phyloP scores from a whole-genome alignment of 2,329 filamentous ascomycete genomes.

The Scedosporium boydii region DNA sequence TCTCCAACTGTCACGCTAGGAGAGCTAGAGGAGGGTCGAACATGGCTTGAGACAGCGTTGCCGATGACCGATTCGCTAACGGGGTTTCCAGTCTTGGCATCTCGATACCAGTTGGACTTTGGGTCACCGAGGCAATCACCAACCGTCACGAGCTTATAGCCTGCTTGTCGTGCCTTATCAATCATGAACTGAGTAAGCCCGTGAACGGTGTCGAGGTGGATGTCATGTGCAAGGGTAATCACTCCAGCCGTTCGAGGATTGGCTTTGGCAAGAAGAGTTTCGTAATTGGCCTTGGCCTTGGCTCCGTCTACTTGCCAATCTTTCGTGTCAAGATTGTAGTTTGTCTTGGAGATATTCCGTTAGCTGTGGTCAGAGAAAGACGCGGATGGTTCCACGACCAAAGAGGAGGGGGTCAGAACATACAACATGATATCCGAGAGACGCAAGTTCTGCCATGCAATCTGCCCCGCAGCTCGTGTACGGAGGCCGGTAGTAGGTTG shows the following conservation, averaged over 20 bases:
- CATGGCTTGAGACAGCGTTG: background rate
- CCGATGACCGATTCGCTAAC: background rate
- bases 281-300: conserved; percentile 37
- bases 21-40: too few relatives aligned
- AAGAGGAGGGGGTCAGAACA: background rate
- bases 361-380: background rate
- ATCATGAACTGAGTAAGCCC: conserved; percentile 22
- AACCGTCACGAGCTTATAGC: conserved; percentile 14
- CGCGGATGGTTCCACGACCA: background rate
- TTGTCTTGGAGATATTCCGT: conserved; percentile 13
- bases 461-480: conserved; percentile 30
- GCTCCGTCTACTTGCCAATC: conserved; percentile 45
- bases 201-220: conserved; percentile 35
- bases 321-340: conserved; percentile 51
- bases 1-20: too few relatives aligned
- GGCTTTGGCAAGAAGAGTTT: conserved; percentile 29
- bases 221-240: conserved; percentile 44
- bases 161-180: conserved; percentile 7
- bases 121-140: conserved; percentile 45
- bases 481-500: conserved; percentile 34
- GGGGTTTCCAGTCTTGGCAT: background rate
- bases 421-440: conserved; percentile 44
- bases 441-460: conserved; percentile 22
- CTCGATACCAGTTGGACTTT: conserved; percentile 40
- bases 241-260: conserved; percentile 24